Base-by-base conservation (phyloP, 176 grass and related monocot species). In the Paspalum vaginatum region DNA sequence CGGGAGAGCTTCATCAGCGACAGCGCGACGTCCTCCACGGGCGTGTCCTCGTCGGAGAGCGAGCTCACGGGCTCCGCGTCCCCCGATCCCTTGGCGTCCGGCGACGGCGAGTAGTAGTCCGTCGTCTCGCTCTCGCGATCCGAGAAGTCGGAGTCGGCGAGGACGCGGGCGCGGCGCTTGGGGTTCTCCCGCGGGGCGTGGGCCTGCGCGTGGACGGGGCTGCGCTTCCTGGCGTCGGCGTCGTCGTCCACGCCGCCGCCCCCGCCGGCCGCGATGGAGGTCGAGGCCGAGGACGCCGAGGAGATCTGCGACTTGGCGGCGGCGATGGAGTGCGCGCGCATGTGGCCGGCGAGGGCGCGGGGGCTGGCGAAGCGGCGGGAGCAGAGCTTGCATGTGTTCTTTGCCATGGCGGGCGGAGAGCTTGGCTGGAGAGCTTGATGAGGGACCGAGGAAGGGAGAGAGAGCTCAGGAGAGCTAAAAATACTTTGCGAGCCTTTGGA, bases 1-100 rank as follows among this genome's bases (percentile, higher is more conserved):
- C 88, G 89, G 57, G 94, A 88, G 46, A 97, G 89, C 82, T 90
- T 87, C 82, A 92, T 84, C 13, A 94, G 87, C 37, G 80, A 88
- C 50, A 51, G 40, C 53, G 91, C 95, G 43, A 94, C 89, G 75
- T 90, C 91, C 73, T 90, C 89, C 83, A 89, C 91, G 21, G 84
- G 74, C 45, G 80, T 92, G 79, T 74, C 70, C 42, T 72, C 86
- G 72, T 85, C 80, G 63, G 93, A 88, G 16, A 88, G 73, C 48
- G 93, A 97, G 88, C 90, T 97, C 66, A 83, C 79, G 69, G 78
- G 70, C 45, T 93, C 93, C 7, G 71, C 67, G 27, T 68, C 85
- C 13, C 72, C 77, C 83, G 87, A 85, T 77, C 47, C 83, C 78
- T 79, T 76, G 64, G 48, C 74, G 83, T 48, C 77, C 15, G 61